A percentile compares a stretch with the other conserved stretches of the same genome.
phyloP scores from a whole-genome alignment of 768 basidiomycete species.

The Hygrocybe coccinea region DNA sequence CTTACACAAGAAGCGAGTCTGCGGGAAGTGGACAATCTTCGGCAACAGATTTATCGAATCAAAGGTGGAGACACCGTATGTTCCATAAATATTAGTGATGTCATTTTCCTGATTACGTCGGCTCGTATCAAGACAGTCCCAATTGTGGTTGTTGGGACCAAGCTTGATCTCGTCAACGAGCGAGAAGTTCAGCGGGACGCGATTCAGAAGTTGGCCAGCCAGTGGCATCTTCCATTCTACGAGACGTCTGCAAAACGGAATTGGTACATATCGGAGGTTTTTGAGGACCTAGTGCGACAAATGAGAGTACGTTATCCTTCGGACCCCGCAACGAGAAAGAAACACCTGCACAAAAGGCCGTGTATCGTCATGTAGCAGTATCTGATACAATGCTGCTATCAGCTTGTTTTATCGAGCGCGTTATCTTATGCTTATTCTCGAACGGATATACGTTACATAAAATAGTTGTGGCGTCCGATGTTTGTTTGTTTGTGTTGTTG shows the following conservation, averaged over 20 bases:
- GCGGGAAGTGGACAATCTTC: slow-evolving; percentile 72
- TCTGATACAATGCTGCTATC: background rate
- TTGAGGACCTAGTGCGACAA: slow-evolving; percentile 69
- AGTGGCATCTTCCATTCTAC: slow-evolving; percentile 73
- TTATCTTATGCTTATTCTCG: no score
- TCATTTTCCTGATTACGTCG: background rate
- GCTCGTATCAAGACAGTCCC: slow-evolving; percentile 49
- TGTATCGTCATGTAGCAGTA: slow-evolving; percentile 43
- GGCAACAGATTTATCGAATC: slow-evolving; percentile 76
- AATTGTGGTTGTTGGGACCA: slow-evolving; percentile 83
- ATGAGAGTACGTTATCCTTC: slow-evolving; percentile 65
- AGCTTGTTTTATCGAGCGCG: no score
- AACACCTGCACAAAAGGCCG: slow-evolving; percentile 20
- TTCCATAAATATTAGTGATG: slow-evolving; percentile 6
- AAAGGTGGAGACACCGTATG: slow-evolving; percentile 65
- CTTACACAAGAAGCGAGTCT: slow-evolving; percentile 78
- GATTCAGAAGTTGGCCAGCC: slow-evolving; percentile 58
- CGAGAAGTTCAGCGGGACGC: slow-evolving; percentile 66
- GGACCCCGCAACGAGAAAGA: slow-evolving; percentile 37
- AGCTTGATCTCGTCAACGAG: slow-evolving; percentile 75
- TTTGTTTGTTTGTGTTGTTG: no score
- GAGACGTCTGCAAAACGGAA: slow-evolving; percentile 86
- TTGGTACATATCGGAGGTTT: slow-evolving; percentile 75
- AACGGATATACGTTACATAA: no score
- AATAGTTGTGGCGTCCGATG: no score